A percentile compares a stretch with the other conserved stretches of the same genome.
These are phyloP conservation scores for Aquilaria agallochum DNA, from an alignment of 441 rosid genomes.

Conservation along the genomic window DNA sequence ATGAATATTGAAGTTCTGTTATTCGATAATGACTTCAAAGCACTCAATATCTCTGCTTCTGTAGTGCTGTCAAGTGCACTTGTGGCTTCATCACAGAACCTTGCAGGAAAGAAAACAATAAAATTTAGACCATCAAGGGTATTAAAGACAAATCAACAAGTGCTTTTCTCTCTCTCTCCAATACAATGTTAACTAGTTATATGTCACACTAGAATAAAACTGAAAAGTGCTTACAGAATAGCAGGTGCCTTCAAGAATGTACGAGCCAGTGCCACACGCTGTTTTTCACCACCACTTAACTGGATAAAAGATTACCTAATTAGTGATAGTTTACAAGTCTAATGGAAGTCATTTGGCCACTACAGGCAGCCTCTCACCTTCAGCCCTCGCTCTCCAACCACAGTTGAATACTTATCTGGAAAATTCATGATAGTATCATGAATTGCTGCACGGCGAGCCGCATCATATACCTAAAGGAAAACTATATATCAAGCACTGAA, in stretches of 20 bases:
- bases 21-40: constrained; percentile 76
- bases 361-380: constrained; percentile 57
- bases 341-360: background rate
- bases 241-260: constrained; percentile 89
- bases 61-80: constrained; percentile 99
- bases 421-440: constrained; percentile 89
- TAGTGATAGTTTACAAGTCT: constrained; percentile 10
- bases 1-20: constrained; percentile 89
- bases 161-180: constrained; percentile 11
- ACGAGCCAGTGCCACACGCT: constrained; percentile 97
- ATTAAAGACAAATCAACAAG: background rate
- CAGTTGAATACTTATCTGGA: constrained; percentile 86
- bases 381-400: constrained; percentile 98
- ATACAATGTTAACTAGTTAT: background rate
- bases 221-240: constrained; percentile 60
- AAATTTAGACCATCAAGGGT: constrained; percentile 6
- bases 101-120: constrained; percentile 24
- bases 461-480: constrained; percentile 78
- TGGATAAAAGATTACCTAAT: constrained; percentile 26
- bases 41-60: constrained; percentile 90
- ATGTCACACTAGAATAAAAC: no score
- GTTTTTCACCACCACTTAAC: constrained; percentile 99
- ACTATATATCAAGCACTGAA: constrained; percentile 8
- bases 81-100: constrained; percentile 99
- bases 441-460: constrained; percentile 93